Percentiles rank a stretch among this genome's conserved stretches.
Evolutionary conservation across 805 yeast species (phyloP).

Genomic region (Wickerhamiella musiphila): DNA sequence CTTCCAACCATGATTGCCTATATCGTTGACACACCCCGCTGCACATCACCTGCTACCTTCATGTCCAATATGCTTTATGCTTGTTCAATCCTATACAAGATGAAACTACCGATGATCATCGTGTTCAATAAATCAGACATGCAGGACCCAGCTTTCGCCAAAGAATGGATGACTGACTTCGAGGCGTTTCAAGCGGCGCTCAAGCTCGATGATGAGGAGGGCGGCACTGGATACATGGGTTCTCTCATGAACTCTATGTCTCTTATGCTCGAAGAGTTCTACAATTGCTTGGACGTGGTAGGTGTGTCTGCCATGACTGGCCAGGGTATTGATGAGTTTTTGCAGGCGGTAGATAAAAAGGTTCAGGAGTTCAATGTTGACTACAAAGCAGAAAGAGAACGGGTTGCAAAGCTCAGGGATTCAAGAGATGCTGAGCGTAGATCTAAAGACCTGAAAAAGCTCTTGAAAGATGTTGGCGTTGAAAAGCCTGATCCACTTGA

Average conservation of each 20-base stretch:
- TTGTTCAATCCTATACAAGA: conserved; percentile 88
- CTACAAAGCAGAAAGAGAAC: conserved; percentile 74
- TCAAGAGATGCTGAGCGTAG: conserved; percentile 57
- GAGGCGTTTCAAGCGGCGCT: conserved; percentile 77
- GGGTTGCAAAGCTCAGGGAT: conserved; percentile 57
- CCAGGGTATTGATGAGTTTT: conserved; percentile 79
- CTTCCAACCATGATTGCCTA: conserved; percentile 94
- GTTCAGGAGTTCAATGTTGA: conserved; percentile 72
- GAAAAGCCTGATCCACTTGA: conserved; percentile 31
- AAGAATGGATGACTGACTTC: conserved; percentile 95
- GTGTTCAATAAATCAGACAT: conserved; percentile 94
- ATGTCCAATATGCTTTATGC: conserved; percentile 98
- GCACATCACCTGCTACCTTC: conserved; percentile 86
- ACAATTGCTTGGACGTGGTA: conserved; percentile 79
- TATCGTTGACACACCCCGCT: conserved; percentile 91
- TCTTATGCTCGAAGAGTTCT: conserved; percentile 88
- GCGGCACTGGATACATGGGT: conserved; percentile 80
- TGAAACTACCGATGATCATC: conserved; percentile 88
- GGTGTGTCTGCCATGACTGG: conserved; percentile 92
- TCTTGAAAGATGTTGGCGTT: conserved; percentile 79
- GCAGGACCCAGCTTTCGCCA: conserved; percentile 67
- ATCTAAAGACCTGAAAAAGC: conserved; percentile 46
- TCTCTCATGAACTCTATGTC: conserved; percentile 90
- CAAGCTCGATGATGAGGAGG: conserved; percentile 42
- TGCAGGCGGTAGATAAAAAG: conserved; percentile 69